phyloP scores from a whole-genome alignment of 2,329 filamentous ascomycete genomes.

The Arthrobotrys iridis region DNA sequence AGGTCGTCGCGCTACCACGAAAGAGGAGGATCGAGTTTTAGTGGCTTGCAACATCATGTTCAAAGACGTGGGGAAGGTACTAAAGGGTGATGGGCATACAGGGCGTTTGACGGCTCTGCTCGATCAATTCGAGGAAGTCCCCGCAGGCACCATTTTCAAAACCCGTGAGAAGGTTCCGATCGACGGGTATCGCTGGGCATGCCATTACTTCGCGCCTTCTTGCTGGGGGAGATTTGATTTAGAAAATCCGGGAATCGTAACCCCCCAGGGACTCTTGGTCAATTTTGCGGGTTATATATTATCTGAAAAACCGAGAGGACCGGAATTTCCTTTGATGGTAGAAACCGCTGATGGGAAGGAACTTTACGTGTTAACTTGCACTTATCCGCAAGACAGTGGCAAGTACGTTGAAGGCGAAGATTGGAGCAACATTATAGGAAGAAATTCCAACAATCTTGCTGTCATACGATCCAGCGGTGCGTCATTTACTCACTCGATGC shows the following conservation, averaged over 20 bases:
- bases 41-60: slow-evolving; percentile 47
- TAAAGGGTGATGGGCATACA: slow-evolving; percentile 36
- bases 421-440: slow-evolving; percentile 22
- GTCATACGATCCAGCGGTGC: slow-evolving; percentile 7
- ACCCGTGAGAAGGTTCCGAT: slow-evolving; percentile 25
- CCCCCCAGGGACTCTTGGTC: slow-evolving; percentile 27
- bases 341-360: neutral
- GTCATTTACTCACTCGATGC: slow-evolving; percentile 10
- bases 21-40: slow-evolving; percentile 52
- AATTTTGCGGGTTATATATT: slow-evolving; percentile 33
- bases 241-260: slow-evolving; percentile 39
- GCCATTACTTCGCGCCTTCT: slow-evolving; percentile 24
- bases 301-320: slow-evolving; percentile 3
- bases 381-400: neutral
- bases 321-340: slow-evolving; percentile 24
- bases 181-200: slow-evolving; percentile 49
- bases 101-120: slow-evolving; percentile 34
- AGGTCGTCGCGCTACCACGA: slow-evolving; percentile 43
- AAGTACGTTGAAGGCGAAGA: slow-evolving; percentile 6
- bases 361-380: slow-evolving; percentile 14
- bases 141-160: slow-evolving; percentile 38
- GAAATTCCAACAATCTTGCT: slow-evolving; percentile 25
- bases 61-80: slow-evolving; percentile 36
- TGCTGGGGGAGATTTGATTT: slow-evolving; percentile 37
- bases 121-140: slow-evolving; percentile 41